Conservation (phyloP, 345 rosid genomes). For the Abelmoschus esculentus region DNA sequence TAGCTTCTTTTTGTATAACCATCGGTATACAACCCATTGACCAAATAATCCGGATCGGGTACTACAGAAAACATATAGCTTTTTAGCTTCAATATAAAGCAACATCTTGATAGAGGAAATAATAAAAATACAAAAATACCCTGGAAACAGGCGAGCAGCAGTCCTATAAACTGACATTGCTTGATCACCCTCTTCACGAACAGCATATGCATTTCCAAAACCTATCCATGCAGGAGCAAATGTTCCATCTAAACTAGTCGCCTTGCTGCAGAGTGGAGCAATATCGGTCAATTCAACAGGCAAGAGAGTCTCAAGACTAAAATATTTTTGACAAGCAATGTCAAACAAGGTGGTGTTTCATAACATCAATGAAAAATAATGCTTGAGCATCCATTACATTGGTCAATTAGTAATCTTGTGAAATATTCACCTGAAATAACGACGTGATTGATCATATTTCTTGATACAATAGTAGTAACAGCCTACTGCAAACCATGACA, state of each 20-base stretch:
- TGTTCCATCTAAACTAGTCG: conserved; percentile 69
- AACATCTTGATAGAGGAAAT: neutral
- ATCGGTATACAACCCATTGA: too few species aligned
- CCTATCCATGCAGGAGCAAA: conserved; percentile 95
- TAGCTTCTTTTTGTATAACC: neutral
- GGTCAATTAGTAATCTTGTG: neutral
- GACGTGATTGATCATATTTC: conserved; percentile 80
- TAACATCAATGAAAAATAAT: neutral
- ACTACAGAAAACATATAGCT: neutral
- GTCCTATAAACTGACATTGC: conserved; percentile 95
- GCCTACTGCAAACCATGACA: conserved; percentile 91
- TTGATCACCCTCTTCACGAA: conserved; percentile 91
- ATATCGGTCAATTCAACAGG: conserved; percentile 10
- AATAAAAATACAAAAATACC: conserved; percentile 34
- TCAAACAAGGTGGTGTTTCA: neutral
- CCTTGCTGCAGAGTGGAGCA: conserved; percentile 54
- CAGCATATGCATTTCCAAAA: conserved; percentile 84
- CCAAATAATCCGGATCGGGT: too few species aligned
- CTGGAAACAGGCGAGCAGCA: conserved; percentile 93
- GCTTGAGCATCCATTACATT: neutral
- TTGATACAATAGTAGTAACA: conserved; percentile 75
- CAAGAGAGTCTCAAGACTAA: neutral
- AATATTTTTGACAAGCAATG: neutral
- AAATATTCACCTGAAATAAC: conserved; percentile 68
- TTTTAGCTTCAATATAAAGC: neutral